Percentiles rank a stretch among this genome's conserved stretches.
Conservation (phyloP, 768 basidiomycete species). For the Mycena galopus region DNA sequence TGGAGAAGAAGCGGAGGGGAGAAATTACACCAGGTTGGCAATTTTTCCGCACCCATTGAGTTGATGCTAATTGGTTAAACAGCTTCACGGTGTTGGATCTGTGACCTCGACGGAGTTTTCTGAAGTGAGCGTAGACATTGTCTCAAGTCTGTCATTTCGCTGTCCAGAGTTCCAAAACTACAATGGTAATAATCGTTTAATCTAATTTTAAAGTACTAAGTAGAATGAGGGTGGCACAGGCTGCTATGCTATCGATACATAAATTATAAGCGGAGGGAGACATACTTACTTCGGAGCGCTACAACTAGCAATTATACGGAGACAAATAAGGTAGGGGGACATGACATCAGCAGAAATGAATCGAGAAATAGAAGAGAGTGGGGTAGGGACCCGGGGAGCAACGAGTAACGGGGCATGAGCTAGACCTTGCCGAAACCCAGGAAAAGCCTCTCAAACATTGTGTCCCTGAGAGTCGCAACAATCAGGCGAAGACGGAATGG, state of each 20-base stretch:
- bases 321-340: no score
- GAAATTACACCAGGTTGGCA: constrained; percentile 23
- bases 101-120: constrained; percentile 15
- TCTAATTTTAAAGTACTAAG: no score
- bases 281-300: no score
- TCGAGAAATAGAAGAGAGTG: neutral
- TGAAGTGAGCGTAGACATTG: neutral
- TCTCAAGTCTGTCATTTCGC: no score
- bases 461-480: neutral
- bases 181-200: no score
- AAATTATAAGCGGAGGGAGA: neutral
- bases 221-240: neutral
- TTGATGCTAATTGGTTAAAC: neutral
- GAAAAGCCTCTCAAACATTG: neutral
- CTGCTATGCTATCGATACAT: neutral
- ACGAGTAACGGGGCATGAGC: neutral
- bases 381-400: neutral
- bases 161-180: no score
- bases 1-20: constrained; percentile 14
- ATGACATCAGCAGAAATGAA: no score
- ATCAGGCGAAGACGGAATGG: neutral
- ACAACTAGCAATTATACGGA: no score
- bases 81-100: constrained; percentile 22
- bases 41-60: no score
- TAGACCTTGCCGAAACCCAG: neutral